These are phyloP conservation scores for Pascua sp. DNA, from an alignment of 1,284 basidiomycete species.

Conservation along the genomic window DNA sequence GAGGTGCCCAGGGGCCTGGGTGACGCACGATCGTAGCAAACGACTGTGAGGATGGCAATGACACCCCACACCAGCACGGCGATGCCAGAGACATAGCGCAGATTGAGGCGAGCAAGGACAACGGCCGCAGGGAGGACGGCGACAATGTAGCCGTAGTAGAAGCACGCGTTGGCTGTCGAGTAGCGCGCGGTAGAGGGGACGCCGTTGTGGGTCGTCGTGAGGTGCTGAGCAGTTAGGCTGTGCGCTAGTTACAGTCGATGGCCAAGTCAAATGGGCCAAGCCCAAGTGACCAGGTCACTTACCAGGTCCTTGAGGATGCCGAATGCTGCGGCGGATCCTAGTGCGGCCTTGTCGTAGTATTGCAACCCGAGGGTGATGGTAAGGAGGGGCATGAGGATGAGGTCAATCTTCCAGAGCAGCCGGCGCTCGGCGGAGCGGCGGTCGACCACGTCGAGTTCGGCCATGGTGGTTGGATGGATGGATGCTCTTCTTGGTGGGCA, in stretches of 20 bases:
- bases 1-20: too few species aligned
- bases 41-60: constrained; percentile 52
- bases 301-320: constrained; percentile 53
- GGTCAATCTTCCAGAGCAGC: constrained; percentile 42
- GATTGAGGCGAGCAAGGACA: constrained; percentile 50
- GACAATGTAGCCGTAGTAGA: constrained; percentile 56
- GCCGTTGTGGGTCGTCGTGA: constrained; percentile 40
- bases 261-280: too few species aligned
- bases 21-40: constrained; percentile 35
- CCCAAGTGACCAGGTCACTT: background rate
- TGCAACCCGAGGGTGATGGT: constrained; percentile 53
- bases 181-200: constrained; percentile 44
- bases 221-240: constrained; percentile 16
- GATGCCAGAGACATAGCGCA: constrained; percentile 41
- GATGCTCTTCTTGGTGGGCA: too few species aligned
- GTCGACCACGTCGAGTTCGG: too few species aligned
- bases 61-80: constrained; percentile 52
- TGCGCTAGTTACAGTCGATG: too few species aligned
- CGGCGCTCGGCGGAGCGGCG: constrained; percentile 6
- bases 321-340: constrained; percentile 54
- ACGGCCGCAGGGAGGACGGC: constrained; percentile 51
- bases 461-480: too few species aligned
- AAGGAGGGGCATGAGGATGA: constrained; percentile 49
- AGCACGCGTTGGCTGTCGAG: constrained; percentile 48
- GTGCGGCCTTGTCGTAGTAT: constrained; percentile 54